These are phyloP conservation scores for Crithidia fasciculata DNA, from an alignment of 208 protist genomes.

Conservation along the genomic window DNA sequence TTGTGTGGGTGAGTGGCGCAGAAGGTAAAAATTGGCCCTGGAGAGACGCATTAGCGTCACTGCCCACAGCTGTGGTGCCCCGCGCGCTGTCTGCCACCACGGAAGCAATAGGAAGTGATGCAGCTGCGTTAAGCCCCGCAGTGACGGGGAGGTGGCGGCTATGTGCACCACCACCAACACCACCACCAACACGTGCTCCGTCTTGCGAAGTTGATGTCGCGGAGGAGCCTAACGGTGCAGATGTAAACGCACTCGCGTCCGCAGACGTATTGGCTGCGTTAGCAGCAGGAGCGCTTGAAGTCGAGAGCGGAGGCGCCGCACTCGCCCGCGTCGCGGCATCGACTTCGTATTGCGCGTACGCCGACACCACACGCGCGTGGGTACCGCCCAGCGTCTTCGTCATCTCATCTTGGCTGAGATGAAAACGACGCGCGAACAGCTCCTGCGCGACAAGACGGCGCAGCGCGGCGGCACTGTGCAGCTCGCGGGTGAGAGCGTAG, in stretches of 20 bases:
- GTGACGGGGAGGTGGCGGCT: neutral
- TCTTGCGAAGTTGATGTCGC: neutral
- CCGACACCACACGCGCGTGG: neutral
- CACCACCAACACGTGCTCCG: neutral
- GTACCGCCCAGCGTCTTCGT: neutral
- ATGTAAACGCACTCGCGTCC: neutral
- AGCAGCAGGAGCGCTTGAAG: neutral
- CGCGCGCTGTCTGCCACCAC: no score
- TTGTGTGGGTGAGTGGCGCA: no score
- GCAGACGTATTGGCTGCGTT: neutral
- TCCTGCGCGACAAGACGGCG: conserved; percentile 19
- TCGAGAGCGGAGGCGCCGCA: neutral
- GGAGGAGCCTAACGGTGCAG: neutral
- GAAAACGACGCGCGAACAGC: neutral
- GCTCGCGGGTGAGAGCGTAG: conserved; percentile 26
- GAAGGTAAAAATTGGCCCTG: no score
- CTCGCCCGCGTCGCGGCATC: neutral
- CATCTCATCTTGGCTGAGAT: conserved; percentile 8
- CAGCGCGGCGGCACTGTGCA: conserved; percentile 17
- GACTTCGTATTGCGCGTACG: conserved; percentile 18
- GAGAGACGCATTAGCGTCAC: no score
- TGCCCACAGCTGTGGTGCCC: no score
- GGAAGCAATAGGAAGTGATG: no score
- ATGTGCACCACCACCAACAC: neutral
- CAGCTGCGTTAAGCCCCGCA: neutral